Evolutionary conservation across 331 rosid species (phyloP), one percentile per base, ranked within the genome.

Genomic region (Rhamnella rubrinervis): DNA sequence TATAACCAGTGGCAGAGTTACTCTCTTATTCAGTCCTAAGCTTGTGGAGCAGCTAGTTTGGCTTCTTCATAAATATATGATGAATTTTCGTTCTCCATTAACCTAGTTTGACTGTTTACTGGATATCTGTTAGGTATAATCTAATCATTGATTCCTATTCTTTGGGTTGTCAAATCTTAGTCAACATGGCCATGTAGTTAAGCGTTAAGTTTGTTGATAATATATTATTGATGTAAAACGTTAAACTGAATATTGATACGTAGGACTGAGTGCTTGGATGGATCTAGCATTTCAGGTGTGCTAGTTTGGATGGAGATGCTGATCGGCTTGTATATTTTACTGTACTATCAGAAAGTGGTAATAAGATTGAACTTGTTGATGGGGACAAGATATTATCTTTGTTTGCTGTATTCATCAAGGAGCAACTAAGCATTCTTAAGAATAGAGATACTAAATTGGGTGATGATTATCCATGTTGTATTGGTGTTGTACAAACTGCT

Each of bases 271-370:
- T 73, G 61, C 46, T 31, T 52, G 71, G 74, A 62, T 80, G 71
- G 75, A 80, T 84, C 86, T 83, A 76, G 85, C 79, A 72, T 87
- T 91, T 75, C 93, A 89, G 98, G 95, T 91, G 97, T 80, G 96
- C 88, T 69, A 93, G 98, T 82, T 87, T 93, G 81, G 98, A 93
- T 73, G 98, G 98, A 77, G 98, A 93, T 83, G 98, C 97, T 8
- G 97, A 93, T 84, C 84, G 96, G 63, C 89, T 91, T 59, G 95
- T 93, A 76, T 93, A 93, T 75, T 93, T 93, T 76, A 72, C 61
- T 64, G 87, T 89, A 51, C 85, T 70, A 68, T 84, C 87, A 26
- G 65, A 72, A 80, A 67, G 83, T 81, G 81, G 79, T 77, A 68
- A 62, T 40, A 82, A 52, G 70, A 84, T 93, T 57, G 80, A 84